Evolutionary conservation across 2,329 filamentous ascomycete species (phyloP), one percentile per base, ranked within the genome.

Genomic region (Immersiporthe knoxdaviesiana): DNA sequence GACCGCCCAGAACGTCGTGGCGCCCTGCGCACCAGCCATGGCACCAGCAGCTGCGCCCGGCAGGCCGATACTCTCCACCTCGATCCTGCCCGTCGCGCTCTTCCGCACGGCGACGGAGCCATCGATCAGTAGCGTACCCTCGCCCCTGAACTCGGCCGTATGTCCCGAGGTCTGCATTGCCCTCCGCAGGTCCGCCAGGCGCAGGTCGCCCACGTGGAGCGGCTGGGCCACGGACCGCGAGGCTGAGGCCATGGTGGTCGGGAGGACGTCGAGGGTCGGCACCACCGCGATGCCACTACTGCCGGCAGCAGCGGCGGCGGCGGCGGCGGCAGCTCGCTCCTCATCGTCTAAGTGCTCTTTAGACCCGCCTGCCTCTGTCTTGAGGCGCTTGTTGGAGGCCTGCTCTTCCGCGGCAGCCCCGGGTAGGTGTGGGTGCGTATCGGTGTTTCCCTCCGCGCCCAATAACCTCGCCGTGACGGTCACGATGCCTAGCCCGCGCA

Each of bases 131-230:
- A 99, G 83, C 11, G 92, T 97, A 71, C 96, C 96, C 79, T 98
- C 95, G 63, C 96, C 96, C 63, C 93, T 87, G 79, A 98, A 97
- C 79, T 97, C 96, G 0, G 95, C 95, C 18, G 88, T 90, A 81
- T 97, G 94, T 0, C 94, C 94, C 3, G 90, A 87, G 18, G 87
- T 84, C 75, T 93, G 91, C 89, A 99, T 92, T 27, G 94, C 87
- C 70, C 92, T 90, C 65, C 96, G 87, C 69, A 99, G 83, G 78
- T 98, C 94, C 0, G 95, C 93, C 24, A 99, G 87, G 30, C 95
- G 88, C 56, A 98, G 82, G 78, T 99, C 96, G 72, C 96, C 96
- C 3, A 99, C 96, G 78, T 98, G 96, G 60, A 99, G 89, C 14
- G 96, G 94, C 72, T 95, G 93, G 0, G 93, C 91, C 44, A 91